Percentiles rank a stretch among this genome's conserved stretches.
These are phyloP conservation scores for Haplographium delicatum DNA, from an alignment of 495 filamentous ascomycete species.

Conservation along the genomic window DNA sequence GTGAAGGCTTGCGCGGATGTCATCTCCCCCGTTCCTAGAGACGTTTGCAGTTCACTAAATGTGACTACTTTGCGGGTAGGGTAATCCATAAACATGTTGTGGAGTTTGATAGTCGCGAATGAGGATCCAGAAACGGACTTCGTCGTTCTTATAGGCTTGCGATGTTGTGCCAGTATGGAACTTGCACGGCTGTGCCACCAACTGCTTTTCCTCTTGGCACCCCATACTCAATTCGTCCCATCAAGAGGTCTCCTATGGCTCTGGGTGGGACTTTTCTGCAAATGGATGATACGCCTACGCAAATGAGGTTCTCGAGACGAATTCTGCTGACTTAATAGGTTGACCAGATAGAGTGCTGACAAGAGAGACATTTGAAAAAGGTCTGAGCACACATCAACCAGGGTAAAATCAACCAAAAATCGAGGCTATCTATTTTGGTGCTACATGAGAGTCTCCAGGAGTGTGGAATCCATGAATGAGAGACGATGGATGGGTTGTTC, in stretches of 20 bases:
- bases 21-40: no score
- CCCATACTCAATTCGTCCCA: no score
- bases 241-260: neutral
- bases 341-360: constrained; percentile 18
- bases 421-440: neutral
- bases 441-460: neutral
- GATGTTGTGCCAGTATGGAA: neutral
- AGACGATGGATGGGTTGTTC: neutral
- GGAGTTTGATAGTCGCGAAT: constrained; percentile 11
- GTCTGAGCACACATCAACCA: no score
- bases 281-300: neutral
- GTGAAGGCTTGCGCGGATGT: constrained; percentile 8
- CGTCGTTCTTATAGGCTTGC: constrained; percentile 14
- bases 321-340: constrained; percentile 14
- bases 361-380: constrained; percentile 3
- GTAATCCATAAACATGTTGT: constrained; percentile 1
- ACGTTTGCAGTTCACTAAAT: no score
- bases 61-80: constrained; percentile 4
- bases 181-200: neutral
- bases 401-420: neutral
- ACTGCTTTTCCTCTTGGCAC: neutral
- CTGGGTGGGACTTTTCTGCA: no score
- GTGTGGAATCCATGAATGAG: neutral
- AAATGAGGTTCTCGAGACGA: constrained; percentile 9
- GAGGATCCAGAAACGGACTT: constrained; percentile 7